Conservation (phyloP, 768 basidiomycete genomes). For the Calvatia gigantea region DNA sequence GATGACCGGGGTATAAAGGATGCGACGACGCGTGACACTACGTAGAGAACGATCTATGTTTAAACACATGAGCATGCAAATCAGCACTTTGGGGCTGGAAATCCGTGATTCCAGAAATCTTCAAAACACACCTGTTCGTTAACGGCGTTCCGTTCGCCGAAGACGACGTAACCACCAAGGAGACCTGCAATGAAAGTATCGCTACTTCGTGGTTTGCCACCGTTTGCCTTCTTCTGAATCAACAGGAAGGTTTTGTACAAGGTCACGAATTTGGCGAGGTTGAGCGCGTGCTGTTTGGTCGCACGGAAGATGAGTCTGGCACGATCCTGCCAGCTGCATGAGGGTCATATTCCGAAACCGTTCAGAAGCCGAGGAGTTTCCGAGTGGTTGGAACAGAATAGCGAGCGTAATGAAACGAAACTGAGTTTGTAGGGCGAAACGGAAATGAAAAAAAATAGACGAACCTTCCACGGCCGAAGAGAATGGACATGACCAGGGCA, state of each 20-base stretch:
- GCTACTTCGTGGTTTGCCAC: slow-evolving; percentile 73
- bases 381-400: background rate
- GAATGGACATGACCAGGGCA: slow-evolving; percentile 92
- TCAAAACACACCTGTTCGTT: slow-evolving; percentile 77
- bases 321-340: slow-evolving; percentile 67
- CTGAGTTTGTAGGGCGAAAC: background rate
- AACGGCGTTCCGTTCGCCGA: slow-evolving; percentile 81
- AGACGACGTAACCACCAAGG: slow-evolving; percentile 86
- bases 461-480: slow-evolving; percentile 91
- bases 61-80: slow-evolving; percentile 13
- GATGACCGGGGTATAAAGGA: slow-evolving; percentile 84
- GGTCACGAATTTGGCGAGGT: slow-evolving; percentile 91
- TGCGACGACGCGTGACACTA: slow-evolving; percentile 87
- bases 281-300: slow-evolving; percentile 87
- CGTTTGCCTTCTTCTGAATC: slow-evolving; percentile 75
- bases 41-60: slow-evolving; percentile 89
- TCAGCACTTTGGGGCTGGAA: background rate
- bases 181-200: slow-evolving; percentile 95
- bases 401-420: slow-evolving; percentile 1
- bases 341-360: background rate
- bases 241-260: slow-evolving; percentile 87
- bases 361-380: too few species aligned
- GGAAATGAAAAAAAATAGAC: slow-evolving; percentile 28
- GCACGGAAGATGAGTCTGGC: slow-evolving; percentile 69
- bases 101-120: background rate